Evolutionary conservation across 169 alveolate species (phyloP), one percentile per base, ranked within the genome.

Genomic region (Cryptosporidium bovis): DNA sequence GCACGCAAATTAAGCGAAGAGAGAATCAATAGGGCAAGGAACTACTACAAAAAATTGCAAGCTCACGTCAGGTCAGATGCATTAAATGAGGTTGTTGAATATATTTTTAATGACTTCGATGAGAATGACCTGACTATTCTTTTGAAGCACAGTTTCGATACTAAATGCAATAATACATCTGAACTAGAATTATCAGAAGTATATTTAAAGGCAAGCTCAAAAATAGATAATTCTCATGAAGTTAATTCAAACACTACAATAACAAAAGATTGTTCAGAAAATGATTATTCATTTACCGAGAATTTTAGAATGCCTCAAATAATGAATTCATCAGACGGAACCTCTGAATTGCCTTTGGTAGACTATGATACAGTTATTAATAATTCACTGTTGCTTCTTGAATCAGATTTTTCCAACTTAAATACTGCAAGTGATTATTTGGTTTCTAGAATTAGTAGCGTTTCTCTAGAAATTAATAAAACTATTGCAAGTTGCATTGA

Each of bases 1-100:
- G 87, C 87, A 29, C 87, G 71, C 7, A 60, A 62, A 55, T 13
- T 58, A 48, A 66, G 87, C 3, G 60, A 44, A 6, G 87, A 77
- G 18, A 77, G 87, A 40, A 56, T 77, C 2, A 33, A 40, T n/a
- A 34, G 87, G 29, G 87, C 87, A 24, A 48, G 56, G 20, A 36
- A 27, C 3, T 77, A 60, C 24, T 60, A 60, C 29, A 62, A 31
- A 29, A 44, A 77, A 27, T 29, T 77, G 2, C 16, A 46, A 48
- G 12, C 34, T 15, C 29, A 40, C 33, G 87, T 77, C 13, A 56
- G 40, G 18, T 34, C 10, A 12, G 4, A 36, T 40, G 87, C 87
- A 60, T 16, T 60, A 16, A 40, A 62, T 36, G 87, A 77, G 10
- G 64, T 15, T 20, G 34, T 46, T n/a, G 62, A 56, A 16, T 77